Evolutionary conservation across 2,329 filamentous ascomycete genomes (phyloP), one percentile per base, ranked within the genome.

Genomic region (Sporothrix pseudoabietina): DNA sequence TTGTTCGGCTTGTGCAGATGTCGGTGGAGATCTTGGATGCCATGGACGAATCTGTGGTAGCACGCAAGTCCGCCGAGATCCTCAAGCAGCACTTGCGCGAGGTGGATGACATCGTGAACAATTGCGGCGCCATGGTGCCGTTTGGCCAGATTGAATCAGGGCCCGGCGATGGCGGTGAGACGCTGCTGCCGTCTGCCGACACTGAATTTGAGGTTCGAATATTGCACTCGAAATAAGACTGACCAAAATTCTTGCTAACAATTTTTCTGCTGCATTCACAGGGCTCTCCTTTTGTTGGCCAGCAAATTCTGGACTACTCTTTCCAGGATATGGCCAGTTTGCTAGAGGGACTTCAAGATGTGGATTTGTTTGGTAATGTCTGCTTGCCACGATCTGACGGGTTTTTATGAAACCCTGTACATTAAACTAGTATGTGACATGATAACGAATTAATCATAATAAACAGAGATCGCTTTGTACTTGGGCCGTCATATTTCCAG

Each of bases 341-440:
- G 32, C 14, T 61, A 16, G 57, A 61, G 14, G 57, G 57, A 32
- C 57, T 35, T 3, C 32, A 39, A 39, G 30, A 39, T 35, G 57
- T 61, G 10, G 32, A 61, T 14, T 39, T 61, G 57, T 61, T 61
- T 61, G 57, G 57, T 14, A 61, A 61, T 61, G 57, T 61, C 6
- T 61, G 57, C 32, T 61, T 61, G 14, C 57, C 32, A 55, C 54
- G 52, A n/a, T 9, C 19, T 22, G 52, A 7, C n/a, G 52, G 52
- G 19, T 54, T 54, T 54, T 22, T 22, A 54, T 22, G 52, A 22
- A n/a, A n/a, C 8, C n/a, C 8, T 54, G 52, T 22, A 22, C 19
- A 54, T 5, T 35, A 35, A 35, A 16, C 8, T 22, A 22, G 52
- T 54, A 22, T 54, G 52, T n/a, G 52, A 22, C 52, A 22, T 8